phyloP scores from a whole-genome alignment of 805 yeast species.

The Yamadazyma endophytica region DNA sequence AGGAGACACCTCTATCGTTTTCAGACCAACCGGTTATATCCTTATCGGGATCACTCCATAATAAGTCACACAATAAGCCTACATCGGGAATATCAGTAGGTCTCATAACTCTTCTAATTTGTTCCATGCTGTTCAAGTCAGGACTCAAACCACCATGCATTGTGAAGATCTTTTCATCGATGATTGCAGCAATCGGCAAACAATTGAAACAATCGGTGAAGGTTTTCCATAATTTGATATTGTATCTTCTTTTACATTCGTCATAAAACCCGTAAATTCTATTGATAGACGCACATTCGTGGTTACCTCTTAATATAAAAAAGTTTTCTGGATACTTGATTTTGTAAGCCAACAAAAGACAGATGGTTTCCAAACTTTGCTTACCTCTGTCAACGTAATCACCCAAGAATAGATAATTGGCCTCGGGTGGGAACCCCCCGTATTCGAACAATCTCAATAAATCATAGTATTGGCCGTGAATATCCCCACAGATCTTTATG shows the following conservation, averaged over 20 bases:
- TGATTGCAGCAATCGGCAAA: slow-evolving; percentile 96
- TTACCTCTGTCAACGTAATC: slow-evolving; percentile 99
- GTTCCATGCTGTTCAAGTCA: slow-evolving; percentile 96
- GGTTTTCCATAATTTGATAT: slow-evolving; percentile 97
- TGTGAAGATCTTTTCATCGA: slow-evolving; percentile 95
- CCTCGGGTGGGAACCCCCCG: slow-evolving; percentile 99
- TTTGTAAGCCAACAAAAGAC: slow-evolving; percentile 89
- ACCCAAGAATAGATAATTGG: slow-evolving; percentile 91
- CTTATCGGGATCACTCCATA: slow-evolving; percentile 99
- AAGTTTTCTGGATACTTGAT: slow-evolving; percentile 98
- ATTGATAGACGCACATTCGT: slow-evolving; percentile 97
- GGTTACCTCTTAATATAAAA: slow-evolving; percentile 95
- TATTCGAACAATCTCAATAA: slow-evolving; percentile 92
- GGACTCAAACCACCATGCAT: slow-evolving; percentile 99
- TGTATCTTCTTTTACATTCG: slow-evolving; percentile 97
- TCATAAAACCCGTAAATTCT: slow-evolving; percentile 98
- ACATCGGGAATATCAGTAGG: slow-evolving; percentile 99
- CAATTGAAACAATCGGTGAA: slow-evolving; percentile 98
- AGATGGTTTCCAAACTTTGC: slow-evolving; percentile 93
- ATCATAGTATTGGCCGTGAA: slow-evolving; percentile 98
- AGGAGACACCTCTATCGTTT: slow-evolving; percentile 97
- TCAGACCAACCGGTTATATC: slow-evolving; percentile 99
- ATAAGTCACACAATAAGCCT: slow-evolving; percentile 90
- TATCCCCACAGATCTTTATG: slow-evolving; percentile 95
- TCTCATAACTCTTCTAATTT: slow-evolving; percentile 97